Conservation (phyloP, 2,329 filamentous ascomycete genomes). For the Sporothrix curviconia region DNA sequence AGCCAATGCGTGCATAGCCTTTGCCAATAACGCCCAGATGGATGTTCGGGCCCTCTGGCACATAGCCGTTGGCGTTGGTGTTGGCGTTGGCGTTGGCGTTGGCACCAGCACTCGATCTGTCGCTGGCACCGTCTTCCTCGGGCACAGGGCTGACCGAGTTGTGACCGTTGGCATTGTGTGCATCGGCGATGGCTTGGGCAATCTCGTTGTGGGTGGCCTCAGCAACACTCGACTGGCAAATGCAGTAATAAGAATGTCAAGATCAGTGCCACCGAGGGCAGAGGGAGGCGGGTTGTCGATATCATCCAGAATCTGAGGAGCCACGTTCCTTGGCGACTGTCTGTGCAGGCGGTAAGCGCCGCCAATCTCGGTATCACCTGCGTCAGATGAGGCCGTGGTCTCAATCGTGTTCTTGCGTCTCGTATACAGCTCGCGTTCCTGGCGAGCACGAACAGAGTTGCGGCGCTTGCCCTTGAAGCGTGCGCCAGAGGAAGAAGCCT, state of each 20-base stretch:
- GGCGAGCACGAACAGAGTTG: conserved; percentile 75
- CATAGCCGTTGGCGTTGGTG: conserved; percentile 26
- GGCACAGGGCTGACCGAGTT: conserved; percentile 44
- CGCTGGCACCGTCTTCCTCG: not conserved
- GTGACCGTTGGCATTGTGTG: conserved; percentile 60
- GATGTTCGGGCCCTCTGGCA: conserved; percentile 40
- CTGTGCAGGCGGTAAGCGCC: conserved; percentile 47
- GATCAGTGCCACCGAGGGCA: conserved; percentile 62
- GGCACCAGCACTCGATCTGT: not conserved
- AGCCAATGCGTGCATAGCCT: conserved; percentile 76
- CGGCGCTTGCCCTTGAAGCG: conserved; percentile 65
- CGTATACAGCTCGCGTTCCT: conserved; percentile 86
- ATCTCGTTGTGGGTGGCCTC: conserved; percentile 72
- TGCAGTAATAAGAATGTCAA: conserved; percentile 71
- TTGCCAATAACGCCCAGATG: conserved; percentile 58
- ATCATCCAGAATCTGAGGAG: conserved; percentile 62
- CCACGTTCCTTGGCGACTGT: conserved; percentile 37
- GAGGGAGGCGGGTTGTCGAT: conserved; percentile 54
- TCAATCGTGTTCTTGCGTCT: conserved; percentile 62
- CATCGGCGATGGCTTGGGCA: conserved; percentile 55
- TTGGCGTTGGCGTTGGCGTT: not conserved
- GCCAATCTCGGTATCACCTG: conserved; percentile 45
- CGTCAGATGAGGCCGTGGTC: conserved; percentile 57
- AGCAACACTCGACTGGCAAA: conserved; percentile 77
- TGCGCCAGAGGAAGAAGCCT: conserved; percentile 45